Percentiles rank a stretch among this genome's conserved stretches.
Conservation (phyloP, 1,139 yeast species). For the Debaryomyces robertsiae region DNA sequence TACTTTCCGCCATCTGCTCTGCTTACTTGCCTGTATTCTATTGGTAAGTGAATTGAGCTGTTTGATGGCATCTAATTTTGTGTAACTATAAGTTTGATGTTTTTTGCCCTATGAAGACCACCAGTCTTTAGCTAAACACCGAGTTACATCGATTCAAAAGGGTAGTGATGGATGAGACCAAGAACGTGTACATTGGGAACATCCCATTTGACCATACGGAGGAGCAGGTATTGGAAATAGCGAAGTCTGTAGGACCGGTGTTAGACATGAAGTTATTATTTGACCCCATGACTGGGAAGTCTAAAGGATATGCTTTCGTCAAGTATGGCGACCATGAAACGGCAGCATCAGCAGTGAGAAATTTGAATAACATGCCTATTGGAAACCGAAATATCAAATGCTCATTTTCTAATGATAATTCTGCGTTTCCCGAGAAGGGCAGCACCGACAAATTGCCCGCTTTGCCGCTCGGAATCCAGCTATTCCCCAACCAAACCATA, state of each 20-base stretch:
- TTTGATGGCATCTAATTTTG: too few relatives aligned
- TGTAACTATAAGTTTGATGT: not conserved
- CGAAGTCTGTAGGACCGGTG: conserved; percentile 86
- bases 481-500: conserved; percentile 55
- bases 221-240: conserved; percentile 82
- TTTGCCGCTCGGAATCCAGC: conserved; percentile 52
- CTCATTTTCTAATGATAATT: conserved; percentile 58
- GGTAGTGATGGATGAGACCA: conserved; percentile 17
- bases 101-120: conserved; percentile 1
- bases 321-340: conserved; percentile 77
- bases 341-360: conserved; percentile 89
- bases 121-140: not conserved
- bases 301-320: conserved; percentile 88
- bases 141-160: too few relatives aligned
- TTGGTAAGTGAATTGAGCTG: not conserved
- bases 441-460: conserved; percentile 38
- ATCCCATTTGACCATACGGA: conserved; percentile 64
- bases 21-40: not conserved
- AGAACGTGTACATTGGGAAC: conserved; percentile 39
- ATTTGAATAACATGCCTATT: conserved; percentile 75
- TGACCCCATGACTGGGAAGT: conserved; percentile 87
- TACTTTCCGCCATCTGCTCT: conserved; percentile 20
- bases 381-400: conserved; percentile 77
- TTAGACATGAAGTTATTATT: conserved; percentile 72
- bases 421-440: conserved; percentile 21